These are phyloP conservation scores for Phytophthora constricta DNA, from an alignment of 352 stramenopile genomes.

Conservation along the genomic window DNA sequence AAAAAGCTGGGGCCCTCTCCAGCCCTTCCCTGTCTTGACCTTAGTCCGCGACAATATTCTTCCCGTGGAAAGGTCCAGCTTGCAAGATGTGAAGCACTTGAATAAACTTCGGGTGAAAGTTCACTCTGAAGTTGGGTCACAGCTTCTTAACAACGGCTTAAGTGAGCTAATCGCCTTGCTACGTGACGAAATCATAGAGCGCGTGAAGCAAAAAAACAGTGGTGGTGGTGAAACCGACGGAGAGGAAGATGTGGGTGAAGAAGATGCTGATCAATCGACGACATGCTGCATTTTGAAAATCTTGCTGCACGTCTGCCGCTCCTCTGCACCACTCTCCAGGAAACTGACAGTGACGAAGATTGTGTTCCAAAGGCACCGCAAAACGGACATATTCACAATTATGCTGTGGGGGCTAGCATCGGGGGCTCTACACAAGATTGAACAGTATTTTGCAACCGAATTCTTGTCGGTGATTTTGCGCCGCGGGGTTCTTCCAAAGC, in stretches of 20 bases:
- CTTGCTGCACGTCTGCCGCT: constrained; percentile 65
- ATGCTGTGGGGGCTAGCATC: constrained; percentile 40
- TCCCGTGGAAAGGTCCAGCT: constrained; percentile 14
- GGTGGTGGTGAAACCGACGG: constrained; percentile 29
- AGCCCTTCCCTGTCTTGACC: constrained; percentile 66
- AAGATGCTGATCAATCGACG: constrained; percentile 72
- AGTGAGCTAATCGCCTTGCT: constrained; percentile 58
- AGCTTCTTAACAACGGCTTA: constrained; percentile 60
- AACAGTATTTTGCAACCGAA: constrained; percentile 73
- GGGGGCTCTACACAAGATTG: constrained; percentile 44
- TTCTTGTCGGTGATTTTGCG: constrained; percentile 69
- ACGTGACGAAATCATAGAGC: constrained; percentile 51
- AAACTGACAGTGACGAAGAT: constrained; percentile 52
- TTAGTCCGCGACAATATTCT: constrained; percentile 33
- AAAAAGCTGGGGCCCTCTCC: constrained; percentile 54
- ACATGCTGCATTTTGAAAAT: constrained; percentile 82
- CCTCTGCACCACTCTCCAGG: constrained; percentile 67
- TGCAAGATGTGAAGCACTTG: constrained; percentile 49
- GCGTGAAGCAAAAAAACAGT: constrained; percentile 28
- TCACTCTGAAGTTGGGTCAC: constrained; percentile 67
- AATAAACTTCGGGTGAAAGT: constrained; percentile 76
- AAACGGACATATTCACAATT: constrained; percentile 55
- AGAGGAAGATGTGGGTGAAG: constrained; percentile 46
- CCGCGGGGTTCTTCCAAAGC: constrained; percentile 53
- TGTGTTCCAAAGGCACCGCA: constrained; percentile 27